Conservation (phyloP, 306 rosid species). For the Vigna reflexopilosa region DNA sequence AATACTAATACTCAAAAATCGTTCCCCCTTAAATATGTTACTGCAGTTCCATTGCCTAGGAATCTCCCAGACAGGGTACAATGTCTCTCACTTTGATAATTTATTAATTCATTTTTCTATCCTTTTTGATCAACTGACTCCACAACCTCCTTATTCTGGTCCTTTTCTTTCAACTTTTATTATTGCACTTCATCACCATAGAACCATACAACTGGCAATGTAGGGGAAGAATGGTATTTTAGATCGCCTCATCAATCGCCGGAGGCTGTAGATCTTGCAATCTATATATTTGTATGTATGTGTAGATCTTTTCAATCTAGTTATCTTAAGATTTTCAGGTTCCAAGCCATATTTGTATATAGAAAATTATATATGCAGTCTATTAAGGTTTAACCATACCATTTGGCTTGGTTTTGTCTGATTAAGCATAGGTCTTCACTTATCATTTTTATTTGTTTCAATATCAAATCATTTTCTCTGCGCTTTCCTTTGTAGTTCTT, state of each 20-base stretch:
- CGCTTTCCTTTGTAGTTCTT: constrained; percentile 32
- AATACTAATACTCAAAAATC: constrained; percentile 62
- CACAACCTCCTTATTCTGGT: constrained; percentile 59
- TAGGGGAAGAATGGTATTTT: constrained; percentile 69
- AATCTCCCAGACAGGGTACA: constrained; percentile 99
- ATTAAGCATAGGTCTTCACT: constrained; percentile 37
- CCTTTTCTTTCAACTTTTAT: constrained; percentile 60
- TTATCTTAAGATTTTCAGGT: constrained; percentile 53
- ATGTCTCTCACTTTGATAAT: constrained; percentile 97
- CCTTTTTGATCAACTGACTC: constrained; percentile 64
- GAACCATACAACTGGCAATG: constrained; percentile 64
- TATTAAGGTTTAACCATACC: constrained; percentile 48
- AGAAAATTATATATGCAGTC: constrained; percentile 50
- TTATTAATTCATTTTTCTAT: constrained; percentile 85
- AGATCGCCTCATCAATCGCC: constrained; percentile 63
- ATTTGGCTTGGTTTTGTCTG: constrained; percentile 43
- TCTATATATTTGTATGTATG: constrained; percentile 53
- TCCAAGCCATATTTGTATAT: constrained; percentile 53
- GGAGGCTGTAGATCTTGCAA: constrained; percentile 71
- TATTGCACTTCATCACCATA: constrained; percentile 57
- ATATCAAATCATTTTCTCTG: constrained; percentile 31
- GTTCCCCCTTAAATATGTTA: constrained; percentile 79
- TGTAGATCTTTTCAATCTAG: constrained; percentile 55
- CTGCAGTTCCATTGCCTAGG: constrained; percentile 87
- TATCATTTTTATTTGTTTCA: constrained; percentile 7